Evolutionary conservation across 164 flowering plant genomes (phyloP).

Genomic region (Vitis cinerea): DNA sequence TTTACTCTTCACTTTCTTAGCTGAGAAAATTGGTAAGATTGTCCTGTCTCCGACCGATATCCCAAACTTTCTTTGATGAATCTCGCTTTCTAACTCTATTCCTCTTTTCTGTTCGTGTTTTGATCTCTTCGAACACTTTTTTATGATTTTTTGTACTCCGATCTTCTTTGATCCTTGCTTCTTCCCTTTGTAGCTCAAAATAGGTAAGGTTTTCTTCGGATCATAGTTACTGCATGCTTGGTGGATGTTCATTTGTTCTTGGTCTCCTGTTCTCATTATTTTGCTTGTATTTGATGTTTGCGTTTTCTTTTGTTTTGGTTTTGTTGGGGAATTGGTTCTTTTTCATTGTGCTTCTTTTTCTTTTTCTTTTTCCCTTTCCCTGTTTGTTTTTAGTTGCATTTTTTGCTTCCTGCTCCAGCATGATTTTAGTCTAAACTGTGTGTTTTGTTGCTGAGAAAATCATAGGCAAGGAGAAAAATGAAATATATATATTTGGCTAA

Average conservation of each 20-base stretch:
- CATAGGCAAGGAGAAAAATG: too few species aligned
- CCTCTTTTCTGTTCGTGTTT: too few species aligned
- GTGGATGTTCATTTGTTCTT: neutral
- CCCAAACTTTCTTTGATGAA: neutral
- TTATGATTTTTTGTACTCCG: too few species aligned
- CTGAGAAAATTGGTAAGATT: slow-evolving; percentile 14
- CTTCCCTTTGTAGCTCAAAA: neutral
- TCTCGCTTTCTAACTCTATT: neutral
- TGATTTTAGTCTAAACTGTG: too few species aligned
- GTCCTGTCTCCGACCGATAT: too few species aligned
- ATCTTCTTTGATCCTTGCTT: neutral
- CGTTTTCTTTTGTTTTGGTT: slow-evolving; percentile 3
- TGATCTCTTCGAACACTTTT: too few species aligned
- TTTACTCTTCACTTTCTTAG: neutral
- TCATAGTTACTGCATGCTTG: neutral
- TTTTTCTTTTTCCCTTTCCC: neutral
- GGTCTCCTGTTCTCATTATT: too few species aligned
- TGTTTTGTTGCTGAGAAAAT: too few species aligned
- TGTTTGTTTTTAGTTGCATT: neutral
- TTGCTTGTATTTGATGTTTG: neutral
- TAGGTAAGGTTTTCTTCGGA: neutral
- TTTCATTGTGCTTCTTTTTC: neutral
- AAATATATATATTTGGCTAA: too few species aligned
- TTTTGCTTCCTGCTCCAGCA: too few species aligned
- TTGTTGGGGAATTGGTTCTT: neutral